Conservation (phyloP, 768 basidiomycete genomes). For the Pleurotus sapidus region DNA sequence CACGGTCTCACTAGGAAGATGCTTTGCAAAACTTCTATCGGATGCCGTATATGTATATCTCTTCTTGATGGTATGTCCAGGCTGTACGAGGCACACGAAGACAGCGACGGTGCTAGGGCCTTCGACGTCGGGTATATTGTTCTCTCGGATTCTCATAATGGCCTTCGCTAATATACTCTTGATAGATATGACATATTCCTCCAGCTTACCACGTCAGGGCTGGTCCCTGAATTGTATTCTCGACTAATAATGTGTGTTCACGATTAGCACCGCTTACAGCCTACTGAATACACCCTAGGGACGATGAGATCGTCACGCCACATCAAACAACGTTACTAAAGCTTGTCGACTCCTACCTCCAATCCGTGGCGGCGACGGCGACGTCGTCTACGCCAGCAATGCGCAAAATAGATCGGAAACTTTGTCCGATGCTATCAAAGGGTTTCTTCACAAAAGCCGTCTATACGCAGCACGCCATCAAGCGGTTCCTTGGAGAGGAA, state of each 20-base stretch:
- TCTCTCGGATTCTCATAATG: conserved; percentile 7
- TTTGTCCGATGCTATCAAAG: conserved; percentile 58
- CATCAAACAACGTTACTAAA: conserved; percentile 88
- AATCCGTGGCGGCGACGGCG: conserved; percentile 39
- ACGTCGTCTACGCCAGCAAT: conserved; percentile 26
- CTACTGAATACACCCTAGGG: conserved; percentile 22
- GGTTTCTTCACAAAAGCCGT: conserved; percentile 58
- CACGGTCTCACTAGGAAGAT: conserved; percentile 38
- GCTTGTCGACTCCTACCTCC: conserved; percentile 81
- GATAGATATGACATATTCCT: conserved; percentile 63
- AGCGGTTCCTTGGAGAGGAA: conserved; percentile 37
- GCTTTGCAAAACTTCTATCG: conserved; percentile 50
- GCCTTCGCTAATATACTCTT: not conserved
- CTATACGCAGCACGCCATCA: conserved; percentile 55
- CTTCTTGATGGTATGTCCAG: conserved; percentile 73
- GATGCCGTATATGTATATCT: conserved; percentile 61
- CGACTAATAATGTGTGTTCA: conserved; percentile 56
- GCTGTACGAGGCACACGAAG: conserved; percentile 66
- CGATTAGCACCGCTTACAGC: conserved; percentile 11
- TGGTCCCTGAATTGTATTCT: conserved; percentile 58
- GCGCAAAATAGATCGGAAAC: conserved; percentile 35
- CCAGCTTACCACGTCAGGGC: conserved; percentile 57
- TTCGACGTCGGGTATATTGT: conserved; percentile 72
- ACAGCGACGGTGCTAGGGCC: conserved; percentile 58
- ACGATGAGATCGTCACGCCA: conserved; percentile 73